Percentiles rank a stretch among this genome's conserved stretches.
Conservation (phyloP, 768 basidiomycete genomes). For the Boletus speciosus region DNA sequence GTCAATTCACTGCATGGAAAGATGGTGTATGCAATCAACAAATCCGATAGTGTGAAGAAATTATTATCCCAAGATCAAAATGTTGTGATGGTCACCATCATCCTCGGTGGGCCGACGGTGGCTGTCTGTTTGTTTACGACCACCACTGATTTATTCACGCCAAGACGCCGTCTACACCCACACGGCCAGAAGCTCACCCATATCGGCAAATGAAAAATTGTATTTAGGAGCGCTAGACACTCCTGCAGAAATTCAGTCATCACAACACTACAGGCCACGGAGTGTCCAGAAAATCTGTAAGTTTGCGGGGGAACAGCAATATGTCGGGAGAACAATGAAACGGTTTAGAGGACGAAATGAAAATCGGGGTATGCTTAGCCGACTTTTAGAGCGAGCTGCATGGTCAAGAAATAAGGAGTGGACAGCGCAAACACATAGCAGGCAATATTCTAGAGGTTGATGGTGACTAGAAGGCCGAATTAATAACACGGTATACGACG, state of each 20-base stretch:
- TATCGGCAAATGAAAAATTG: neutral
- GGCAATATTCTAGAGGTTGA: slow-evolving; percentile 6
- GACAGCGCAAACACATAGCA: neutral
- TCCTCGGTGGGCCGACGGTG: too few relatives aligned
- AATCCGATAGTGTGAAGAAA: too few relatives aligned
- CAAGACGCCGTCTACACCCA: too few relatives aligned
- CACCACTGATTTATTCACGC: neutral
- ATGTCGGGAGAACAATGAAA: neutral
- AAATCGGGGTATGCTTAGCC: slow-evolving; percentile 18
- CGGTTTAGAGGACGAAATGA: neutral
- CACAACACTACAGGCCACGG: neutral
- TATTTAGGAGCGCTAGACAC: neutral
- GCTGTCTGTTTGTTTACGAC: too few relatives aligned
- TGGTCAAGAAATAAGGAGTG: slow-evolving; percentile 18
- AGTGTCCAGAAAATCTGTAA: neutral
- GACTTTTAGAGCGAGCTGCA: neutral
- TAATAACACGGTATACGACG: neutral
- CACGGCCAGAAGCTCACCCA: neutral
- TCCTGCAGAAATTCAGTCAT: neutral
- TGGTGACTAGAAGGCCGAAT: slow-evolving; percentile 9
- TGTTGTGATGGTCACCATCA: neutral
- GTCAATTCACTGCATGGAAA: neutral
- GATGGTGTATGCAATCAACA: too few relatives aligned
- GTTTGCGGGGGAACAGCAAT: neutral
- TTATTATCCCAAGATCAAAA: too few relatives aligned